These are phyloP conservation scores for Yamadazyma akitaensis DNA, from an alignment of 805 yeast genomes.

Conservation along the genomic window DNA sequence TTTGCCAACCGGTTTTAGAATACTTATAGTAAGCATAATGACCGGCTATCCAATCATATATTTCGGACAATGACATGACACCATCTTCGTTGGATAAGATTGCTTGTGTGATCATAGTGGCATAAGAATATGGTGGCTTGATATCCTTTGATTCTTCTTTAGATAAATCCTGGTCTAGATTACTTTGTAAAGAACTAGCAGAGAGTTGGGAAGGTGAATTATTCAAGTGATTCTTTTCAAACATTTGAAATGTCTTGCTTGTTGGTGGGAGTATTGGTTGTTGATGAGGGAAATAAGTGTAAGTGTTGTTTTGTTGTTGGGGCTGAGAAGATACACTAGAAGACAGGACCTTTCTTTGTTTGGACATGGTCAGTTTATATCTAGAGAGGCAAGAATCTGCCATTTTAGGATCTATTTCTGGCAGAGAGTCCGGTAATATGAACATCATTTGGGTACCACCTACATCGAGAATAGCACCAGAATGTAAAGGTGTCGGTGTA, in stretches of 20 bases:
- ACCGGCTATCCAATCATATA: constrained; percentile 83
- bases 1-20: constrained; percentile 97
- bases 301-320: constrained; percentile 3
- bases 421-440: constrained; percentile 86
- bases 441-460: constrained; percentile 99
- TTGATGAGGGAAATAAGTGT: constrained; percentile 18
- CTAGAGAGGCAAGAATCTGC: constrained; percentile 34
- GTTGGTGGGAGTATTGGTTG: constrained; percentile 19
- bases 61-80: constrained; percentile 83
- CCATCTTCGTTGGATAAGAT: constrained; percentile 86
- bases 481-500: constrained; percentile 55
- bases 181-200: constrained; percentile 44
- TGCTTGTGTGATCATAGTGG: constrained; percentile 98
- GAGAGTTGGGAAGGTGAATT: constrained; percentile 37
- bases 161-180: constrained; percentile 65
- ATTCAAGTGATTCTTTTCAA: constrained; percentile 39
- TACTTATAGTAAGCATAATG: constrained; percentile 90
- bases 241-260: constrained; percentile 51
- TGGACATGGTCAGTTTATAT: constrained; percentile 23
- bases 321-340: constrained; percentile 4
- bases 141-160: constrained; percentile 87
- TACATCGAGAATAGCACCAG: constrained; percentile 90
- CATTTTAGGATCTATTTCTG: constrained; percentile 55
- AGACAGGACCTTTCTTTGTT: constrained; percentile 18
- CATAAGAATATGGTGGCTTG: constrained; percentile 96